A percentile compares a stretch with the other conserved stretches of the same genome.
phyloP scores from a whole-genome alignment of 805 yeast species.

The Scheffersomyces amazonensis region DNA sequence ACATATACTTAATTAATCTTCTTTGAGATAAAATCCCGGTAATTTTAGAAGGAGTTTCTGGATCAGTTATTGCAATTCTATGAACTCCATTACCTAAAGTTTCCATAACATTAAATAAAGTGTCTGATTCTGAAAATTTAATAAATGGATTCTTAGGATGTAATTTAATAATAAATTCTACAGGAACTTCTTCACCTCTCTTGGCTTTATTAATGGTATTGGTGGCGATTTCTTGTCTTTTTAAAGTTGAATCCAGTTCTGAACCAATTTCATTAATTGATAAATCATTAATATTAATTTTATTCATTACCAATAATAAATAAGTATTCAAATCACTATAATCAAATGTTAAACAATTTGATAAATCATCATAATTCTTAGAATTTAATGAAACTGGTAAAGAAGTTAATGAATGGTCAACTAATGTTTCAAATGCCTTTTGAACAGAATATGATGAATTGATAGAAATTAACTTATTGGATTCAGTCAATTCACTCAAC shows the following conservation, averaged over 20 bases:
- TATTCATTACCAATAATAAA: slow-evolving; percentile 78
- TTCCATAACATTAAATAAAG: slow-evolving; percentile 73
- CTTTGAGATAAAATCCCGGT: slow-evolving; percentile 91
- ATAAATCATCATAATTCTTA: slow-evolving; percentile 48
- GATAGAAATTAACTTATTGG: slow-evolving; percentile 71
- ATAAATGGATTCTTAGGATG: slow-evolving; percentile 88
- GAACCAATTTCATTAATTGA: slow-evolving; percentile 18
- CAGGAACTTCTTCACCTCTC: slow-evolving; percentile 87
- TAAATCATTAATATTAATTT: slow-evolving; percentile 42
- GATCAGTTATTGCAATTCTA: slow-evolving; percentile 71
- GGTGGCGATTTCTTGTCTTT: slow-evolving; percentile 38
- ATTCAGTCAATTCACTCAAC: slow-evolving; percentile 72
- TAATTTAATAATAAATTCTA: slow-evolving; percentile 77
- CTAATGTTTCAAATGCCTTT: slow-evolving; percentile 78
- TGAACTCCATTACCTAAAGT: slow-evolving; percentile 94
- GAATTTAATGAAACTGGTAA: slow-evolving; percentile 64
- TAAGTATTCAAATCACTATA: slow-evolving; percentile 89
- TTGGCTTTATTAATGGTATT: slow-evolving; percentile 61
- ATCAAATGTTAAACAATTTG: slow-evolving; percentile 80
- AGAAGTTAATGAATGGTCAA: slow-evolving; percentile 72
- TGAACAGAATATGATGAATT: slow-evolving; percentile 73
- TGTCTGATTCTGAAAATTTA: slow-evolving; percentile 66
- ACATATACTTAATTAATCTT: slow-evolving; percentile 74
- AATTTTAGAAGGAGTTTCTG: slow-evolving; percentile 47
- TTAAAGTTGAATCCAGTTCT: slow-evolving; percentile 19